Evolutionary conservation across 352 stramenopile genomes (phyloP), one percentile per base, ranked within the genome.

Genomic region (Phytophthora parvispora): DNA sequence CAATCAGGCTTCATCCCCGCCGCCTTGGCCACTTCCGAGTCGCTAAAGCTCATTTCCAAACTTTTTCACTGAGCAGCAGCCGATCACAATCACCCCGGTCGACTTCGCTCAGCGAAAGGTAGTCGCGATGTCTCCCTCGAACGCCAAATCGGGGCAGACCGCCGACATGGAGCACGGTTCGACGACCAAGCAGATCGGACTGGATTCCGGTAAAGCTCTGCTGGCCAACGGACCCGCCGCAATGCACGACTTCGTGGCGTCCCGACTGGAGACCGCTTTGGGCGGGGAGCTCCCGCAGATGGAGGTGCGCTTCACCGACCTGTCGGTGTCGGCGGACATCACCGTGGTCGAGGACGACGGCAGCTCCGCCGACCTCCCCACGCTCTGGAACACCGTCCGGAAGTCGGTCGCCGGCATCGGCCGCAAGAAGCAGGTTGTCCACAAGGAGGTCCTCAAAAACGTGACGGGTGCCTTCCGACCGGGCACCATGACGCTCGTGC

Each of bases 241-340:
- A 20, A 72, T 89, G 56, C 79, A 90, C 52, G 66, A 78, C 7
- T 71, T 81, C 34, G 51, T 87, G 29, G 78, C 80, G 4, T 38
- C 57, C 22, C 72, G 74, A 43, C 45, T 90, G 3, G 74, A 90
- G 59, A 52, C 57, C 1, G 59, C 84, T 18, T 43, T 86, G 20
- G 81, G 81, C 18, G 51, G 58, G 22, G 64, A 69, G 4, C 74
- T 92, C 38, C 84, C 81, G 3, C 80, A 90, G 53, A 81, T 89
- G 65, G 84, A 92, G 55, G 73, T 92, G 32, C 84, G 78, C 27
- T 88, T 90, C 58, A 60, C 67, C 2, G 42, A 92, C 54, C 40
- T 92, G 48, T 81, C 75, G 12, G 51, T 89, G 32, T 75, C 75
- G n/a, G 84, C 81, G 0, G 67, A 91, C 29, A 71, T 81, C 10